Evolutionary conservation across 768 basidiomycete genomes (phyloP), one percentile per base, ranked within the genome.

Genomic region (Lentinula edodes): DNA sequence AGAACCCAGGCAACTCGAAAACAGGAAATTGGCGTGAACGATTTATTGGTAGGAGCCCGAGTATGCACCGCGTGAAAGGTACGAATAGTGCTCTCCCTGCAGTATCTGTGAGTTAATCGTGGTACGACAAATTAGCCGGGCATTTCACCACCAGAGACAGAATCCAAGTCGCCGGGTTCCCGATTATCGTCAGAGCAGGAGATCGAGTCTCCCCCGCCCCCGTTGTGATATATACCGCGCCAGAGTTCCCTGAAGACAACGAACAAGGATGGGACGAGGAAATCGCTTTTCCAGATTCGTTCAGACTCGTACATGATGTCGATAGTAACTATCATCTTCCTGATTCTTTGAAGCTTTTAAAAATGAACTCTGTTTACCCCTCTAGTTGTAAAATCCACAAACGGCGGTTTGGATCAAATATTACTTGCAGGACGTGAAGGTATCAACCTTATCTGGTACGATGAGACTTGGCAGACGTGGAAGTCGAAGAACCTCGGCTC

Each of bases 61-160:
- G 52, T 9, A 53, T 53, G 52, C 52, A 53, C 18, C 52, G 52
- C 20, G 35, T 53, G 16, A 53, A 53, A 53, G 52, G 52, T 53
- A 52, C 3, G 38, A 39, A 9, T 13, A 39, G 13, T 13, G 7
- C 7, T 6, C 38, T 9, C 0, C 13, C 7, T 13, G 7, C 13
- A 39, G 9, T 2, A 9, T 39, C 38, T 39, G 38, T 39, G 38
- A 39, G 7, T 6, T 39, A 18, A 50, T 10, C 48, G 28, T 32
- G 8, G 8, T 9, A 50, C 8, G 2, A 18, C 12, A 18, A 3
- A 20, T n/a, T 23, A 53, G 52, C 38, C 15, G 52, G 52, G 12
- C 52, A 53, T 18, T 53, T 53, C 13, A 53, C 52, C 34, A 53
- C 52, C 20, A 53, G 34, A n/a, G 52, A 53, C n/a, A 53, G 38